Evolutionary conservation across 208 protist genomes (phyloP).

Genomic region (Crithidia bombi): DNA sequence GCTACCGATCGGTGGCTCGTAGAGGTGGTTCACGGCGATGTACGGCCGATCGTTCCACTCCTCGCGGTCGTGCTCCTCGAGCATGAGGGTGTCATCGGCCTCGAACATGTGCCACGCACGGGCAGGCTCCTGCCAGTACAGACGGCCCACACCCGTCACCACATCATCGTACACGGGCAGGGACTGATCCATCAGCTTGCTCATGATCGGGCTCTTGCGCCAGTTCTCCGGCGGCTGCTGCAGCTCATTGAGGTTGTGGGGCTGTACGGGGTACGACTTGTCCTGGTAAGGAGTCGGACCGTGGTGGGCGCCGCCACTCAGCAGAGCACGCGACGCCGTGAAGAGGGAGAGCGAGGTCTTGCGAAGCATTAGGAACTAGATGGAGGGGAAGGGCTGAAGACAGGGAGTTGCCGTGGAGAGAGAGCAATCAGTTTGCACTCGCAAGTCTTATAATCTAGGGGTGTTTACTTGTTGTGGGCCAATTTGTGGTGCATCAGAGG

Average conservation of each 20-base stretch:
- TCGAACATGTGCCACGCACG: slow-evolving; percentile 88
- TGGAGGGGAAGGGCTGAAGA: background rate
- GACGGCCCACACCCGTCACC: slow-evolving; percentile 76
- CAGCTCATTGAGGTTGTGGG: slow-evolving; percentile 79
- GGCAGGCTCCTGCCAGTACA: slow-evolving; percentile 90
- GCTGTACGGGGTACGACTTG: slow-evolving; percentile 84
- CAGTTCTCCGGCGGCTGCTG: slow-evolving; percentile 80
- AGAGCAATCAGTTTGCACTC: slow-evolving; percentile 29
- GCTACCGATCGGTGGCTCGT: slow-evolving; percentile 88
- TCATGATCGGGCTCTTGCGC: slow-evolving; percentile 88
- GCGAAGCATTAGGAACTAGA: slow-evolving; percentile 65
- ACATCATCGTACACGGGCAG: slow-evolving; percentile 90
- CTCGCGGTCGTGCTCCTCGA: slow-evolving; percentile 92
- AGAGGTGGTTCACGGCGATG: slow-evolving; percentile 89
- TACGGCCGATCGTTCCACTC: slow-evolving; percentile 92
- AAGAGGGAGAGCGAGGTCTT: slow-evolving; percentile 70
- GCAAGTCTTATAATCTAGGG: slow-evolving; percentile 13
- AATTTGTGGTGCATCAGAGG: too few species aligned
- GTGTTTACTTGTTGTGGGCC: slow-evolving; percentile 2
- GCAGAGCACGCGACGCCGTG: slow-evolving; percentile 63
- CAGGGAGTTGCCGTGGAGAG: background rate
- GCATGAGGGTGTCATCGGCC: slow-evolving; percentile 88
- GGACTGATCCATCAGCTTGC: slow-evolving; percentile 90
- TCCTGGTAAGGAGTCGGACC: slow-evolving; percentile 86
- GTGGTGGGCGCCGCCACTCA: slow-evolving; percentile 54